Conservation (phyloP, 192 early-diverging fungal species). For the Coemansia aciculifera region DNA sequence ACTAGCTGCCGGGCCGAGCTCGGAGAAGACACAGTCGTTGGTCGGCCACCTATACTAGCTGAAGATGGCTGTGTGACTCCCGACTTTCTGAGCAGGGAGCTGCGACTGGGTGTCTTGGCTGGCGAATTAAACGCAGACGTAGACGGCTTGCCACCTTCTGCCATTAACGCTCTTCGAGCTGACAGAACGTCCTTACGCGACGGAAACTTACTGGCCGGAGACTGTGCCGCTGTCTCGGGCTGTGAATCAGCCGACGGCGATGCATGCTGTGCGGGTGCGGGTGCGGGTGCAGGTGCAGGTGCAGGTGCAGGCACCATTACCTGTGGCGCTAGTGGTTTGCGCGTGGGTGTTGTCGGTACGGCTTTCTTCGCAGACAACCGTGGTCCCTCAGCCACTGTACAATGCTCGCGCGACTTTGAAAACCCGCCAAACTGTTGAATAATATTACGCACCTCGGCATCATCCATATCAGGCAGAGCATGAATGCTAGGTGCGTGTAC, state of each 20-base stretch:
- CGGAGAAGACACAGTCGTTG: background rate
- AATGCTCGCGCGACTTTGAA: conserved; percentile 8
- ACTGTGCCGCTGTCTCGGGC: background rate
- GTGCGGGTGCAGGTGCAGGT: background rate
- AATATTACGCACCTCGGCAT: conserved; percentile 25
- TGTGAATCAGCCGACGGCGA: background rate
- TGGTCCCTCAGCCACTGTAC: background rate
- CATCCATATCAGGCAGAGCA: conserved; percentile 32
- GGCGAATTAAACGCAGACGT: conserved; percentile 20
- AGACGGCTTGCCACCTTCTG: conserved; percentile 11
- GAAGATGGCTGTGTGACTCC: background rate
- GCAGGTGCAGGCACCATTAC: background rate
- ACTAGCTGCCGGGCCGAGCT: conserved; percentile 12
- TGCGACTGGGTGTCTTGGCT: background rate
- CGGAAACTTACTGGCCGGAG: conserved; percentile 31
- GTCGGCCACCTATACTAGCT: background rate
- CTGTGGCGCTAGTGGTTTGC: background rate
- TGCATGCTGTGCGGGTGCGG: background rate
- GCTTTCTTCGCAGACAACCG: background rate
- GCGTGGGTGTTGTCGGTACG: background rate
- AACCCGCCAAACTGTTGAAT: conserved; percentile 37
- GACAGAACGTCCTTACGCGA: conserved; percentile 44
- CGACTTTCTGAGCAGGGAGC: background rate
- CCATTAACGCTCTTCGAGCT: conserved; percentile 34
- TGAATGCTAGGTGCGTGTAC: background rate